Conservation (phyloP, 1,139 yeast species). For the Yamadazyma pseudoaaseri region DNA sequence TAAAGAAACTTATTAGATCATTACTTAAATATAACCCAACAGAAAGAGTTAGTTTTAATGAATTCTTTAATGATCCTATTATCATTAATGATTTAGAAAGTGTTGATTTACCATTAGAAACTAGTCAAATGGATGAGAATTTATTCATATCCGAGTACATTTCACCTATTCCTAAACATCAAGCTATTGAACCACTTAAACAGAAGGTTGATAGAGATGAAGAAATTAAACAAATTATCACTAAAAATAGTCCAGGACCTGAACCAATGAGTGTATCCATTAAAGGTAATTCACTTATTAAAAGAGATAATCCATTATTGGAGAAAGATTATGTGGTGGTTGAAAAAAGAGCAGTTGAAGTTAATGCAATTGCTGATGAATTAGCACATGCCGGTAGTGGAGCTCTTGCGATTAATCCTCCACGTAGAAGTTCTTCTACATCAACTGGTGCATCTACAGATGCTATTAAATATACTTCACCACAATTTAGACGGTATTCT, state of each 20-base stretch:
- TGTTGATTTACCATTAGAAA: constrained; percentile 58
- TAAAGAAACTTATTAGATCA: constrained; percentile 69
- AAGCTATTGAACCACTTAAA: constrained; percentile 21
- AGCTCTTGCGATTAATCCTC: constrained; percentile 42
- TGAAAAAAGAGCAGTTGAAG: constrained; percentile 91
- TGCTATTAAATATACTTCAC: constrained; percentile 12
- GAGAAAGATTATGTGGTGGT: constrained; percentile 92
- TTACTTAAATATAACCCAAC: constrained; percentile 81
- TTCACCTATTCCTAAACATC: constrained; percentile 28
- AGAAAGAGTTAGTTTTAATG: constrained; percentile 83
- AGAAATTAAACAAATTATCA: constrained; percentile 43
- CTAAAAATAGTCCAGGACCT: constrained; percentile 44
- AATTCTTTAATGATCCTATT: constrained; percentile 71
- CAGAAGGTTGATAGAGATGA: constrained; percentile 35
- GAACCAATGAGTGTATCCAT: constrained; percentile 26
- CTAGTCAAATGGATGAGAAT: constrained; percentile 71
- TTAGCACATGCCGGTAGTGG: constrained; percentile 68
- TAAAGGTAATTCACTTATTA: constrained; percentile 12
- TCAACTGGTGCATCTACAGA: constrained; percentile 14
- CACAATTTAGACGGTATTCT: constrained; percentile 28
- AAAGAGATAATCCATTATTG: constrained; percentile 46
- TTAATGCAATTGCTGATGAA: constrained; percentile 92
- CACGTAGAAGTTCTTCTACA: constrained; percentile 14
- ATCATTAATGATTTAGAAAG: constrained; percentile 47
- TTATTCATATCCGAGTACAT: constrained; percentile 81